These are phyloP conservation scores for Trypanosoma melophagium DNA, from an alignment of 208 protist genomes.

Conservation along the genomic window DNA sequence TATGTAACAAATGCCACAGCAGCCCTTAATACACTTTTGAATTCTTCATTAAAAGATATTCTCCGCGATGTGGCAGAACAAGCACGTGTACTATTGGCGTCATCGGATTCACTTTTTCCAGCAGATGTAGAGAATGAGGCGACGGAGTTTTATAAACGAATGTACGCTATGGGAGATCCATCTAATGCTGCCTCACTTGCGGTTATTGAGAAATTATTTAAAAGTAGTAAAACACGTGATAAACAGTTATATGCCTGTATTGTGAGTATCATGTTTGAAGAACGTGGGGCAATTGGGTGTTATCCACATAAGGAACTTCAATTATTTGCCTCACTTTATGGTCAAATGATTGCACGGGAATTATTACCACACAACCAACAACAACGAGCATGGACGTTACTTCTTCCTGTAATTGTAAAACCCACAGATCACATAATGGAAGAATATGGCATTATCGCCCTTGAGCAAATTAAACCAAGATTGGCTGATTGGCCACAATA, in stretches of 20 bases:
- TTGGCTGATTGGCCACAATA: constrained; percentile 97
- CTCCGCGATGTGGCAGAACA: constrained; percentile 73
- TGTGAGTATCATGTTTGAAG: constrained; percentile 87
- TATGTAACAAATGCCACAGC: constrained; percentile 81
- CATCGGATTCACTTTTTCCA: constrained; percentile 78
- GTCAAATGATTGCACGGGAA: constrained; percentile 81
- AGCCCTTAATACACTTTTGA: constrained; percentile 73
- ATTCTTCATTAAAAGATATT: constrained; percentile 78
- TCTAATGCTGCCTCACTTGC: constrained; percentile 48
- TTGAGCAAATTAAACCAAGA: constrained; percentile 94
- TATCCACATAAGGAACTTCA: constrained; percentile 85
- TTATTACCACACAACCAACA: constrained; percentile 70
- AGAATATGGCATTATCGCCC: constrained; percentile 95
- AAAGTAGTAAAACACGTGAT: constrained; percentile 64
- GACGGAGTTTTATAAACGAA: constrained; percentile 80
- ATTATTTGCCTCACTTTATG: constrained; percentile 79
- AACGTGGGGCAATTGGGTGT: constrained; percentile 58
- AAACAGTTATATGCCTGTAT: constrained; percentile 87
- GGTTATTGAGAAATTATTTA: constrained; percentile 58
- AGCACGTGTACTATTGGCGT: constrained; percentile 64
- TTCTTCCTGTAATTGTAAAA: constrained; percentile 93
- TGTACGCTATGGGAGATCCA: constrained; percentile 63
- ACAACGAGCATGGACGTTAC: constrained; percentile 71
- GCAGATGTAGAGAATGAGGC: constrained; percentile 84
- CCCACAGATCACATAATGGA: constrained; percentile 88